Conservation (phyloP, 805 yeast genomes). For the Teunomyces atbi region DNA sequence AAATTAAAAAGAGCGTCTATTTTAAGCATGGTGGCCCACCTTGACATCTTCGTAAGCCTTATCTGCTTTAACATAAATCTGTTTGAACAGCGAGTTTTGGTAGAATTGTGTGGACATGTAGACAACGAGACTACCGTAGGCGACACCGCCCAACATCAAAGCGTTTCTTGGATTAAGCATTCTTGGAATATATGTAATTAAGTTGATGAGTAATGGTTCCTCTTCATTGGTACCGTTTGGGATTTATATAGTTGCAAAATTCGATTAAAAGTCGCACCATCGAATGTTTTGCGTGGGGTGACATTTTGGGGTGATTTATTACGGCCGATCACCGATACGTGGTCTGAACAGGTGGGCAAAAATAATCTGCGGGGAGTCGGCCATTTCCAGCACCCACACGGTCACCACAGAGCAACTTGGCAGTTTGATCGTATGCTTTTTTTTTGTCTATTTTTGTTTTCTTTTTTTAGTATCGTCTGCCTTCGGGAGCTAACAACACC, state of each 20-base stretch:
- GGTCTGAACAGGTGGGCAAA: background rate
- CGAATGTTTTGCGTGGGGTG: constrained; percentile 4
- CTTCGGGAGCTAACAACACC: constrained; percentile 42
- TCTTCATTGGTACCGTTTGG: background rate
- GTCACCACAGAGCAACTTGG: too few relatives aligned
- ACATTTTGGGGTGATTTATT: background rate
- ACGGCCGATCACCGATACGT: background rate
- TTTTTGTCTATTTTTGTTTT: too few relatives aligned
- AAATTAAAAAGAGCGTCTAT: background rate
- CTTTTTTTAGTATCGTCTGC: constrained; percentile 25
- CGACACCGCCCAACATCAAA: constrained; percentile 29
- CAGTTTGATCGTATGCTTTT: too few relatives aligned
- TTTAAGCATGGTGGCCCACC: constrained; percentile 20
- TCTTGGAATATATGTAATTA: too few relatives aligned
- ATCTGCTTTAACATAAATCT: constrained; percentile 30
- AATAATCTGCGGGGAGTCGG: background rate
- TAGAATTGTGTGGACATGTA: constrained; percentile 35
- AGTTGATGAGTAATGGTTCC: too few relatives aligned
- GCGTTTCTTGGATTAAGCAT: constrained; percentile 19
- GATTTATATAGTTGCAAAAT: constrained; percentile 4
- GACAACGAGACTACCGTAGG: constrained; percentile 30
- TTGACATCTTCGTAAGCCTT: constrained; percentile 24
- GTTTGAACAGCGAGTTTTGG: constrained; percentile 25
- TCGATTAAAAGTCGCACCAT: background rate
- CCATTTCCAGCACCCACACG: too few relatives aligned